A percentile compares a stretch with the other conserved stretches of the same genome.
Evolutionary conservation across 2,329 filamentous ascomycete species (phyloP).

Genomic region (Chaetothyriales sp.): DNA sequence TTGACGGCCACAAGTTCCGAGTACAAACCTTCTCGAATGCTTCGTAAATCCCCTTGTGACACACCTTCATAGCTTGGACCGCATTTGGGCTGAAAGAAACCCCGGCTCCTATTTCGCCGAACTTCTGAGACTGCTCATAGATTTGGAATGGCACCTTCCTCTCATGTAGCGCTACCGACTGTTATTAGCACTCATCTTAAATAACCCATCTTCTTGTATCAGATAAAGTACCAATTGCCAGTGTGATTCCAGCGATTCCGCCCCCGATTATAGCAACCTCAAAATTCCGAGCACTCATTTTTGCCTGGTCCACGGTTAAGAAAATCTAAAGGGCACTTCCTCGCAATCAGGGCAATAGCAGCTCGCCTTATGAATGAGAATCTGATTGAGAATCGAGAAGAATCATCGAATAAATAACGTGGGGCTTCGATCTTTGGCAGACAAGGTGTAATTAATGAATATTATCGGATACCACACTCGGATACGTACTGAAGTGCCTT

Average conservation of each 20-base stretch:
- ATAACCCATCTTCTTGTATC: not conserved
- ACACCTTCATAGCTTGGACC: conserved; percentile 34
- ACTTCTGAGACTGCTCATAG: conserved; percentile 37
- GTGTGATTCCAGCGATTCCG: conserved; percentile 20
- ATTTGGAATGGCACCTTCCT: conserved; percentile 18
- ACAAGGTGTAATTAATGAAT: too few species aligned
- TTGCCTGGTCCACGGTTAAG: not conserved
- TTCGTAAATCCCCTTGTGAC: conserved; percentile 28
- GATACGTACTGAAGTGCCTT: too few species aligned
- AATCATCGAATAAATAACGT: not conserved
- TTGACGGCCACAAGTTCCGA: conserved; percentile 20
- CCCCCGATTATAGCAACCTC: conserved; percentile 23
- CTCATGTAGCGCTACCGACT: conserved; percentile 16
- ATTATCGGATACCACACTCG: too few species aligned
- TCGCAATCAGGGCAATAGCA: not conserved
- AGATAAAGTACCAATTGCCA: conserved; percentile 4
- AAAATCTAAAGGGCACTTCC: not conserved
- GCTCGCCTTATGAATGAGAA: too few species aligned
- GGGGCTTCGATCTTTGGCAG: too few species aligned
- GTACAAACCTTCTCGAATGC: conserved; percentile 28
- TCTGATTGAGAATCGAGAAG: too few species aligned
- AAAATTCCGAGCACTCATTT: conserved; percentile 7
- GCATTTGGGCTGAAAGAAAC: conserved; percentile 38
- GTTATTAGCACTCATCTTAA: conserved; percentile 1
- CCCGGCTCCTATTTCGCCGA: conserved; percentile 41